Evolutionary conservation across 352 stramenopile species (phyloP).

Genomic region (Pythium sukuiense): DNA sequence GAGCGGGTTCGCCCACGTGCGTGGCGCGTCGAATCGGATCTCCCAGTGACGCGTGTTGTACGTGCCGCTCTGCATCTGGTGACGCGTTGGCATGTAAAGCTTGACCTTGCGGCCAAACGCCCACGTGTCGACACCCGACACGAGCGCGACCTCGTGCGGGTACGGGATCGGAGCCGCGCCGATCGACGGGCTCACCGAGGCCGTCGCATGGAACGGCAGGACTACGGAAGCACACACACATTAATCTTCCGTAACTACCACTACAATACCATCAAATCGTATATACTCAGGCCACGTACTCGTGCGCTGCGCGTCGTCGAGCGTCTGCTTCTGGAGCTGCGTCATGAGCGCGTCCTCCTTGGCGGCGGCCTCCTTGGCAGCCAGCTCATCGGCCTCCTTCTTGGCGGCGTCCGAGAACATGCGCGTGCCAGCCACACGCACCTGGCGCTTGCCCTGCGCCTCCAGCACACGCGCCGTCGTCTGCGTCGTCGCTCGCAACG

Average conservation of each 20-base stretch:
- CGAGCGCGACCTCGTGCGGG: constrained; percentile 60
- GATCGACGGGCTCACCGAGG: constrained; percentile 46
- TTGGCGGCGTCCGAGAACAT: constrained; percentile 48
- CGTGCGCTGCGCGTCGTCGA: constrained; percentile 51
- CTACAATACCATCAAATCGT: neutral
- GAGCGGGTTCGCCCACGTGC: constrained; percentile 91
- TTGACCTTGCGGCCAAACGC: constrained; percentile 62
- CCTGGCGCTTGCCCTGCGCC: constrained; percentile 23
- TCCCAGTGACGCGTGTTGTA: constrained; percentile 87
- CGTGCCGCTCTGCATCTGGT: constrained; percentile 86
- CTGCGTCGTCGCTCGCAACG: constrained; percentile 29
- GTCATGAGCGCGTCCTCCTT: constrained; percentile 55
- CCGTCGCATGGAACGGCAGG: constrained; percentile 60
- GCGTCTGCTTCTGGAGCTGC: constrained; percentile 39
- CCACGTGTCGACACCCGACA: constrained; percentile 68
- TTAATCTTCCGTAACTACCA: neutral
- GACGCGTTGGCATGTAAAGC: constrained; percentile 72
- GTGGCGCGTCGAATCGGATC: constrained; percentile 70
- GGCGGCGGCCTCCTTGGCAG: constrained; percentile 36
- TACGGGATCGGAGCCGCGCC: constrained; percentile 53
- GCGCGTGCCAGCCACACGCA: constrained; percentile 23
- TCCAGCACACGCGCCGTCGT: constrained; percentile 26
- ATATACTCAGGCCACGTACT: constrained; percentile 33
- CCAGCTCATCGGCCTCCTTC: constrained; percentile 41
- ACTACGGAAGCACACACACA: constrained; percentile 29